A percentile compares a stretch with the other conserved stretches of the same genome.
Evolutionary conservation across 176 grass and related monocot genomes (phyloP).

Genomic region (Cenchrus americanus): DNA sequence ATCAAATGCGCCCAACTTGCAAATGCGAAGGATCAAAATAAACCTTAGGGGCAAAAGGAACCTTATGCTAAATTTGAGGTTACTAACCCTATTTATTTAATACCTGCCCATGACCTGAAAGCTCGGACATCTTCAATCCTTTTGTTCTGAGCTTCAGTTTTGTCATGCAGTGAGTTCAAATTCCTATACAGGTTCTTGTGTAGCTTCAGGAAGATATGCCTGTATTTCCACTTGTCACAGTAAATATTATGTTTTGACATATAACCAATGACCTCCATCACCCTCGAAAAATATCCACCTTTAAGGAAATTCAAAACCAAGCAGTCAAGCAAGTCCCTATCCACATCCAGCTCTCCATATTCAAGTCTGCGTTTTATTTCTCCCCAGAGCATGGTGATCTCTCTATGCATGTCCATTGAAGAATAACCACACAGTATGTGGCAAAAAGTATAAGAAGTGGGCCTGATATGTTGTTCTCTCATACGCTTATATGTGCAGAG

Average conservation of each 20-base stretch:
- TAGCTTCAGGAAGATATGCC: slow-evolving; percentile 66
- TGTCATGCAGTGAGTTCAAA: slow-evolving; percentile 64
- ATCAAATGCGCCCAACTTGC: background rate
- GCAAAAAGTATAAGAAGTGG: slow-evolving; percentile 67
- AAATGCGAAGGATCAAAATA: background rate
- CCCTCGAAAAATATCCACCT: slow-evolving; percentile 87
- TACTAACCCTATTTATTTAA: slow-evolving; percentile 40
- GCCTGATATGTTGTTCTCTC: slow-evolving; percentile 74
- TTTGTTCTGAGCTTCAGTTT: slow-evolving; percentile 75
- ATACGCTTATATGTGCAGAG: slow-evolving; percentile 77
- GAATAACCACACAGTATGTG: slow-evolving; percentile 79
- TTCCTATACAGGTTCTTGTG: slow-evolving; percentile 81
- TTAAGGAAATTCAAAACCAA: slow-evolving; percentile 81
- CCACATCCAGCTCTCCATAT: slow-evolving; percentile 48
- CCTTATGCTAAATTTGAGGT: background rate
- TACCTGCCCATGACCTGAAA: slow-evolving; percentile 78
- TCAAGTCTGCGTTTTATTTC: slow-evolving; percentile 80
- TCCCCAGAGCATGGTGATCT: slow-evolving; percentile 87
- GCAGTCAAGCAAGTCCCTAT: slow-evolving; percentile 76
- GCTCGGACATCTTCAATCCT: slow-evolving; percentile 77
- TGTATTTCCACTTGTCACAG: slow-evolving; percentile 86
- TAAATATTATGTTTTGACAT: slow-evolving; percentile 71
- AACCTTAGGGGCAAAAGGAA: background rate
- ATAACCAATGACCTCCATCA: slow-evolving; percentile 74
- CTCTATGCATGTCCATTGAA: slow-evolving; percentile 68